Evolutionary conservation across 1,284 basidiomycete genomes (phyloP).

Genomic region (Paramarasmius palmivorus): DNA sequence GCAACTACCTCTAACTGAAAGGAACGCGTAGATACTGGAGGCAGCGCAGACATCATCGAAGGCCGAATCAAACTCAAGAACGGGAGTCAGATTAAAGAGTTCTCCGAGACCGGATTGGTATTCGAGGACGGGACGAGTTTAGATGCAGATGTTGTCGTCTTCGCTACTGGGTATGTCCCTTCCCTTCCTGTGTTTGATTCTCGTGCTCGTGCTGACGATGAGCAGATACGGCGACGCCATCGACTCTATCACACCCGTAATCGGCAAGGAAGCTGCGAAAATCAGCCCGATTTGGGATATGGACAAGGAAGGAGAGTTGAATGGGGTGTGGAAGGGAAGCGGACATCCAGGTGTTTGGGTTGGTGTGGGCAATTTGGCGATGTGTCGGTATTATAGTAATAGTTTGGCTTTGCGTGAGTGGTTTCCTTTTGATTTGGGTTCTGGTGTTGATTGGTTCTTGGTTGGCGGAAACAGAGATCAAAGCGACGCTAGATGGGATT

Average conservation of each 20-base stretch:
- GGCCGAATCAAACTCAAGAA: conserved; percentile 77
- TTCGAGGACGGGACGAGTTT: conserved; percentile 69
- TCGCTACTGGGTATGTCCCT: conserved; percentile 56
- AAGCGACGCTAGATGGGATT: neutral
- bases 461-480: conserved; percentile 1
- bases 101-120: conserved; percentile 55
- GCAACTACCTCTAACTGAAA: neutral
- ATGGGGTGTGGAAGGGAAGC: conserved; percentile 42
- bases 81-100: conserved; percentile 53
- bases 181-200: neutral
- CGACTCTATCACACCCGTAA: conserved; percentile 40
- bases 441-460: too few species aligned
- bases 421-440: neutral
- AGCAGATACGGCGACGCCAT: conserved; percentile 37
- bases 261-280: conserved; percentile 43
- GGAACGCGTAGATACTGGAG: conserved; percentile 61
- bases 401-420: conserved; percentile 3
- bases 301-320: conserved; percentile 52
- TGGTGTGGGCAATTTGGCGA: conserved; percentile 21
- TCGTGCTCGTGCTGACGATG: neutral
- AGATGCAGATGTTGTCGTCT: conserved; percentile 67
- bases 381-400: conserved; percentile 1
- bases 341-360: conserved; percentile 41
- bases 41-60: conserved; percentile 63
- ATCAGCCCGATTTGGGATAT: conserved; percentile 53